Base-by-base conservation (phyloP, 1,284 basidiomycete species). In the Clitocybe nebularis region DNA sequence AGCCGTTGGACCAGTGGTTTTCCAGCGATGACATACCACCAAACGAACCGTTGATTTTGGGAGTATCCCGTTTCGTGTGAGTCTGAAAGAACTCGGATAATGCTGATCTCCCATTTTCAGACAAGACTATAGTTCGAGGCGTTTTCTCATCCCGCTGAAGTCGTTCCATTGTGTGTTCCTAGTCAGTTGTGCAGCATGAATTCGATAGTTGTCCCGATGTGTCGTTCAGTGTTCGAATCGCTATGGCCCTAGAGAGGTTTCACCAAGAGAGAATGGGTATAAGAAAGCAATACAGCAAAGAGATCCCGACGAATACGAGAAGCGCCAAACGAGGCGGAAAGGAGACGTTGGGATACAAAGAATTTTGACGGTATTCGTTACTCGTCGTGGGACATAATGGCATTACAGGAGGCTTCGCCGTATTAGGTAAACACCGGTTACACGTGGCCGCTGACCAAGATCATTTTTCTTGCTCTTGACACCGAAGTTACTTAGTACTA, bases 21-120 rank as follows among this genome's bases (percentile, higher is more conserved):
- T n/a, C n/a, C n/a, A n/a, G n/a, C n/a, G n/a, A n/a, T n/a, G 16
- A 52, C 60, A 32, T 56, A 75, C 74, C 74, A 20, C 64, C 64
- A 46, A 62, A 59, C 17, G 73, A 75, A 17, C 72, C 71, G 25
- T 61, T 60, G 36, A 75, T 71, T 59, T 67, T 60, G 2, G 72
- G 72, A 5, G 63, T 53, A 16, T 63, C 62, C 45, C 68, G 59
- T 43, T 55, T 58, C 23, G 33, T 37, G 20, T 38, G 25, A 5
- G 24, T 38, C 22, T 34, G 26, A 36, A 36, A 25, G 8, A 40
- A 9, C 20, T 36, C 32, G 8, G 39, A 13, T 10, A 37, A 26
- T 19, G 26, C 28, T 26, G 43, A 38, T 21, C 34, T 34, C 13
- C 35, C 44, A 28, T 4, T 19, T 41, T 41, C 38, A 1, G 38